Base-by-base conservation (phyloP, 78 protist genomes). In the Planoprotostelium fungivorum region DNA sequence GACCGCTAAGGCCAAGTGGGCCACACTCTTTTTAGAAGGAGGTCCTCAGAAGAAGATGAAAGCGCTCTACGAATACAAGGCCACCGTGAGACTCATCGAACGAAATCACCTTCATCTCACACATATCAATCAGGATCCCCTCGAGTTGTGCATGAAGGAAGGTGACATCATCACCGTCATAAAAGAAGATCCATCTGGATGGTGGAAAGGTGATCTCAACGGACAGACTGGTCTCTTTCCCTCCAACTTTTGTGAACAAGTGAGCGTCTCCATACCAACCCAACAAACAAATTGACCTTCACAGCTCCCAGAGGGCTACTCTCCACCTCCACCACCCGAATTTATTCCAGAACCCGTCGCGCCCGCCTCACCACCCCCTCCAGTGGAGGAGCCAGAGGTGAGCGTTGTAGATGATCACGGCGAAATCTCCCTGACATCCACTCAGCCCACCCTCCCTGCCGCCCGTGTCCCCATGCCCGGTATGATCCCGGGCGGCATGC, bases 221-320 rank as follows among this genome's bases (percentile, higher is more conserved):
- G 93, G 89, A n/a, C 63, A 89, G 84, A 35, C n/a, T 1, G 95
- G 93, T 35, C 84, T 93, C 51, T 93, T 90, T 90, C 95, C 95
- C 25, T 37, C 87, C 23, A 93, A 93, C 29, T 93, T 89, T 39
- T 89, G 93, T 51, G 92, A 89, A 28, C 5, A 51, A 16, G n/a
- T n/a, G n/a, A n/a, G n/a, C n/a, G n/a, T n/a, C n/a, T n/a, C n/a
- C n/a, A n/a, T n/a, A n/a, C n/a, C n/a, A n/a, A n/a, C n/a, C n/a
- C n/a, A n/a, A n/a, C n/a, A n/a, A n/a, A n/a, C n/a, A n/a, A n/a
- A n/a, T n/a, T n/a, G n/a, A n/a, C n/a, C n/a, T n/a, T n/a, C n/a
- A n/a, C n/a, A n/a, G n/a, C n/a, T n/a, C n/a, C n/a, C n/a, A n/a
- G n/a, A n/a, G n/a, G n/a, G n/a, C n/a, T n/a, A n/a, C n/a, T n/a